phyloP scores from a whole-genome alignment of 306 rosid genomes.

The Lathyrus tuberosus region DNA sequence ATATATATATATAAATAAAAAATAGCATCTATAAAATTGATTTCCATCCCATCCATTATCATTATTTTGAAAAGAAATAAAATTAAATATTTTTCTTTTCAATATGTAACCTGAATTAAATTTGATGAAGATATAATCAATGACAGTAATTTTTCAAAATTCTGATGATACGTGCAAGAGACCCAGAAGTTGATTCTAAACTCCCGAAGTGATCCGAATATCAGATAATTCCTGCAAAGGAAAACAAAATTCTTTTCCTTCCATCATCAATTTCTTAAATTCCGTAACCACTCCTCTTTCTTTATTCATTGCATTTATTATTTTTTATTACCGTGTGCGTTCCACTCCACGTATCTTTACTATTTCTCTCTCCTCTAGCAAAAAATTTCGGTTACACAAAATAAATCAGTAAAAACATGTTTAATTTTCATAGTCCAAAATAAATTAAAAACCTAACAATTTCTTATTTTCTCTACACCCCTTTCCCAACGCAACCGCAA shows the following conservation, averaged over 20 bases:
- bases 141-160: too few relatives aligned
- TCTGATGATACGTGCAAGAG: neutral
- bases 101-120: too few relatives aligned
- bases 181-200: conserved; percentile 2
- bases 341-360: neutral
- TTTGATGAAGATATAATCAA: too few relatives aligned
- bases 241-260: conserved; percentile 66
- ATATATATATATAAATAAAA: too few relatives aligned
- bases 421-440: neutral
- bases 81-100: too few relatives aligned
- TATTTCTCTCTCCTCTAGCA: conserved; percentile 1
- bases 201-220: neutral
- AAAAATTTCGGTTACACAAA: neutral
- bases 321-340: conserved; percentile 23
- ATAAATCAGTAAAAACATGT: conserved; percentile 5
- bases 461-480: neutral
- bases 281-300: conserved; percentile 16
- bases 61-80: too few relatives aligned
- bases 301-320: neutral
- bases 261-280: conserved; percentile 44
- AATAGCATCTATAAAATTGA: too few relatives aligned
- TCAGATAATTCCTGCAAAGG: conserved; percentile 19
- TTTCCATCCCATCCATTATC: too few relatives aligned
- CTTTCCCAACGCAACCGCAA: conserved; percentile 8
- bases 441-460: neutral